These are phyloP conservation scores for Solanum dulcamara DNA, from an alignment of 257 asterid genomes.

Conservation along the genomic window DNA sequence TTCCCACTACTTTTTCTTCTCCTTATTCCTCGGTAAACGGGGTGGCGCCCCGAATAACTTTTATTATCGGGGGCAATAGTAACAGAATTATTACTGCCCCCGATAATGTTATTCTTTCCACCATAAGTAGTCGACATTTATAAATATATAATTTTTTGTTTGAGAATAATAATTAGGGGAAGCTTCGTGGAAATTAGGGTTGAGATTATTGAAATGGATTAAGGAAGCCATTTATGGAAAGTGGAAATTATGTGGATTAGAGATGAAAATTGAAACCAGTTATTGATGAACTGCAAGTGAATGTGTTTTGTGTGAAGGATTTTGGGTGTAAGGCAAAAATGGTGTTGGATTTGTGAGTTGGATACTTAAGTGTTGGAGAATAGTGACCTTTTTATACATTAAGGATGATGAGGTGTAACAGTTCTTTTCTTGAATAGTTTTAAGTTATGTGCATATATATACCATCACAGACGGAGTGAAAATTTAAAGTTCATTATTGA, in stretches of 20 bases:
- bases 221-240: slow-evolving; percentile 40
- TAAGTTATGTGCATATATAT: no score
- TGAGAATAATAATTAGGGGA: neutral
- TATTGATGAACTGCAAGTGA: slow-evolving; percentile 10
- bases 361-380: slow-evolving; percentile 8
- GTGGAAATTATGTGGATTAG: neutral
- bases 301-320: slow-evolving; percentile 16
- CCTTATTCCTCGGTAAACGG: slow-evolving; percentile 45
- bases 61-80: neutral
- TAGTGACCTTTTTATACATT: neutral
- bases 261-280: slow-evolving; percentile 23
- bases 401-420: neutral
- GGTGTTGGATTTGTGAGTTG: slow-evolving; percentile 47
- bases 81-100: neutral
- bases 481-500: no score
- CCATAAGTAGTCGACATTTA: slow-evolving; percentile 24
- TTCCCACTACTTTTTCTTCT: slow-evolving; percentile 14
- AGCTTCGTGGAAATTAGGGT: neutral
- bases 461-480: no score
- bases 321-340: slow-evolving; percentile 41
- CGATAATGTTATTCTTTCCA: neutral
- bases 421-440: no score
- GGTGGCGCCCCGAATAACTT: slow-evolving; percentile 19
- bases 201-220: neutral
- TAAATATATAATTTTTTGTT: neutral